Conservation (phyloP, 352 stramenopile genomes). For the Phytophthora pseudosyringae region DNA sequence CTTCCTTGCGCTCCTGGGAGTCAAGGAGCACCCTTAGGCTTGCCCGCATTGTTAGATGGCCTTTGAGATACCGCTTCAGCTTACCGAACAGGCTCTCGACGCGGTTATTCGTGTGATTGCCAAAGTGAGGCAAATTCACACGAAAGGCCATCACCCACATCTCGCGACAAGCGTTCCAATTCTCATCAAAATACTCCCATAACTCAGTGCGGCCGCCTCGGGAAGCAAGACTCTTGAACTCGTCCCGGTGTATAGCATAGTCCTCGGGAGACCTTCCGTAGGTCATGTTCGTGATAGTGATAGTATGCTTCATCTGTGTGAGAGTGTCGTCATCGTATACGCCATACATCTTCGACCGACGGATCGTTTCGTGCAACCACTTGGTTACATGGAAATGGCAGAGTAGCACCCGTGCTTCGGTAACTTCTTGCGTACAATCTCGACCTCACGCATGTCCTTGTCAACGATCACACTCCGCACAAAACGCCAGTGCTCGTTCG, state of each 20-base stretch:
- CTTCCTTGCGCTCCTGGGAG: not conserved
- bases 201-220: not conserved
- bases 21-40: not conserved
- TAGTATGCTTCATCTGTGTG: slow-evolving; percentile 3
- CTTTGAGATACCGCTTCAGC: slow-evolving; percentile 4
- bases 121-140: slow-evolving; percentile 12
- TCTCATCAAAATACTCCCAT: slow-evolving; percentile 9
- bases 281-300: slow-evolving; percentile 24
- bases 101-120: slow-evolving; percentile 15
- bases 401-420: not conserved
- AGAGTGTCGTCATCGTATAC: slow-evolving; percentile 3
- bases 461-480: slow-evolving; percentile 2
- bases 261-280: not conserved
- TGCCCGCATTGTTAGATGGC: not conserved
- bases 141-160: slow-evolving; percentile 24
- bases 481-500: slow-evolving; percentile 6
- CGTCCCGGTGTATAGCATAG: slow-evolving; percentile 5
- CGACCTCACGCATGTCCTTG: no score
- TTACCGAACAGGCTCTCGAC: slow-evolving; percentile 18
- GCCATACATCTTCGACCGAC: not conserved
- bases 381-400: slow-evolving; percentile 3
- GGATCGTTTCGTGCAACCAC: no score
- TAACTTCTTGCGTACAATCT: not conserved
- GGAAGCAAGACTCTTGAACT: slow-evolving; percentile 9
- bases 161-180: slow-evolving; percentile 7